Conservation (phyloP, 148 eudicot species). For the Camellia sinensis region DNA sequence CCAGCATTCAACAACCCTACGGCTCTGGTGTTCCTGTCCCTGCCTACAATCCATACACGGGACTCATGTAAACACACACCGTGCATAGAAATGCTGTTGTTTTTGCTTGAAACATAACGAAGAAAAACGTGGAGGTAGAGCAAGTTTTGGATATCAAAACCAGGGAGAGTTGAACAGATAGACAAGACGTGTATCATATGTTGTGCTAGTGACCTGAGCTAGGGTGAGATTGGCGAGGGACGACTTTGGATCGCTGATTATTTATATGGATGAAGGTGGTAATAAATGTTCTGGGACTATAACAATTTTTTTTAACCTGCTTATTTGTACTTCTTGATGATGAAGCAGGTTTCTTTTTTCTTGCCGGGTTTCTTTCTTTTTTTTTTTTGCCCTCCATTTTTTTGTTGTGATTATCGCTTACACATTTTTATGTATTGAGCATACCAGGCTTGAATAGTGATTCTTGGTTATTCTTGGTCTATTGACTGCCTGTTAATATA, state of each 20-base stretch:
- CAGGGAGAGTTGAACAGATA: constrained; percentile 8
- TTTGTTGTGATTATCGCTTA: neutral
- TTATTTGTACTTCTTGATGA: constrained; percentile 10
- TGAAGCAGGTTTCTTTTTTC: constrained; percentile 8
- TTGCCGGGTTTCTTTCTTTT: neutral
- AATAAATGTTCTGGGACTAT: constrained; percentile 11
- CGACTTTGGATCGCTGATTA: neutral
- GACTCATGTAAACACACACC: constrained; percentile 26
- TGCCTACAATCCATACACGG: constrained; percentile 71
- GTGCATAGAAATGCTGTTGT: neutral
- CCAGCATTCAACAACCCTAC: constrained; percentile 43
- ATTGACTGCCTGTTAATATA: neutral
- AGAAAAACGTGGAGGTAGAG: constrained; percentile 7
- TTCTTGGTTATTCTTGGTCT: constrained; percentile 3
- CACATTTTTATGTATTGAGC: neutral
- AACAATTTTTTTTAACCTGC: constrained; percentile 10
- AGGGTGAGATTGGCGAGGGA: constrained; percentile 6
- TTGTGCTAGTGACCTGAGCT: constrained; percentile 32
- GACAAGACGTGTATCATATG: constrained; percentile 28
- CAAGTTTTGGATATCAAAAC: neutral
- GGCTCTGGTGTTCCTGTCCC: constrained; percentile 65
- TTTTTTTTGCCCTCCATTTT: neutral
- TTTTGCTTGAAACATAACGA: neutral
- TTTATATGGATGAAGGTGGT: neutral
- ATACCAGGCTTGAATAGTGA: constrained; percentile 1